phyloP scores from a whole-genome alignment of 1,284 basidiomycete species.

The Meripilus lineatus region DNA sequence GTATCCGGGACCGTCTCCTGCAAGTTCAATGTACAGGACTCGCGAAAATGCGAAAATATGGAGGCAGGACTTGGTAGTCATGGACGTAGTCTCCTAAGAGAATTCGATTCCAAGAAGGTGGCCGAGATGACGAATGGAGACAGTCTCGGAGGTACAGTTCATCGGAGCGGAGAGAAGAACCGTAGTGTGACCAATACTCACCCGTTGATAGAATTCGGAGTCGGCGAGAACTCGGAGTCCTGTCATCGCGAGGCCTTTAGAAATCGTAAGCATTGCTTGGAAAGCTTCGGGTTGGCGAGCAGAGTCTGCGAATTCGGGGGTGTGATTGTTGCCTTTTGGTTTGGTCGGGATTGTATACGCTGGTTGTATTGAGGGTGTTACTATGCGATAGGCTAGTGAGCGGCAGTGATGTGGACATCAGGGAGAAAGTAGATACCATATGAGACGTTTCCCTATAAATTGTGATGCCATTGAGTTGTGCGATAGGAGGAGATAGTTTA shows the following conservation, averaged over 20 bases:
- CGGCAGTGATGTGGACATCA: background rate
- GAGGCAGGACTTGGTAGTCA: too few species aligned
- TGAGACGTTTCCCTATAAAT: slow-evolving; percentile 61
- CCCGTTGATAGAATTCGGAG: slow-evolving; percentile 37
- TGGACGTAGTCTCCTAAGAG: too few species aligned
- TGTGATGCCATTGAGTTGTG: background rate
- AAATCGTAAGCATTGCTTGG: slow-evolving; percentile 46
- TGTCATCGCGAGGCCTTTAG: slow-evolving; percentile 55
- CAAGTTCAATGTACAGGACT: too few species aligned
- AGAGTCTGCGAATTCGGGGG: slow-evolving; percentile 48
- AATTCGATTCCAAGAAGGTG: too few species aligned
- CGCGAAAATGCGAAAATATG: too few species aligned
- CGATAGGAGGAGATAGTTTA: background rate
- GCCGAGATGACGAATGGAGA: too few species aligned
- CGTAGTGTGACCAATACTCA: too few species aligned
- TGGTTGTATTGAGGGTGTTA: slow-evolving; percentile 16
- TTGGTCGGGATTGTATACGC: slow-evolving; percentile 46
- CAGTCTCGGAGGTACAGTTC: too few species aligned
- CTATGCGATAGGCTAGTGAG: slow-evolving; percentile 21
- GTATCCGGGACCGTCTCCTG: too few species aligned
- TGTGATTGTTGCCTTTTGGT: slow-evolving; percentile 60
- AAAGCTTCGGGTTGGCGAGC: slow-evolving; percentile 54
- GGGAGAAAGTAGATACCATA: slow-evolving; percentile 35
- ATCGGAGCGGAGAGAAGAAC: too few species aligned
- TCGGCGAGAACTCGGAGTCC: slow-evolving; percentile 57